Percentiles rank a stretch among this genome's conserved stretches.
phyloP scores from a whole-genome alignment of 495 filamentous ascomycete species.

The Penicillium lagena region DNA sequence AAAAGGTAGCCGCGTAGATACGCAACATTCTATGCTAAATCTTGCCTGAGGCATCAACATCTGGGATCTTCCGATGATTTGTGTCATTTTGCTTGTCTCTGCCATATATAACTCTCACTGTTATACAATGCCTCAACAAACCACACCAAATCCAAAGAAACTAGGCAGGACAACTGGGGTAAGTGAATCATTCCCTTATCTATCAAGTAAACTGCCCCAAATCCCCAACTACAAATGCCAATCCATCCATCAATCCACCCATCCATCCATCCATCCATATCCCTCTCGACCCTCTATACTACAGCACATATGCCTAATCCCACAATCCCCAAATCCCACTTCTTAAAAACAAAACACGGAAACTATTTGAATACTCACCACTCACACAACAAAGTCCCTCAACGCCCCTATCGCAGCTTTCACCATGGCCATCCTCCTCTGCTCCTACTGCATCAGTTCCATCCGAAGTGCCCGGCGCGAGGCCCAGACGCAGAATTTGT shows the following conservation, averaged over 20 bases:
- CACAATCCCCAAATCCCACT: not conserved
- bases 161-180: slow-evolving; percentile 16
- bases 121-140: slow-evolving; percentile 8
- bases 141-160: slow-evolving; percentile 6
- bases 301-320: not conserved
- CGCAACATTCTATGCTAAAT: too few species aligned
- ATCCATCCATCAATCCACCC: not conserved
- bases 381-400: slow-evolving; percentile 23
- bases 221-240: not conserved
- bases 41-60: too few species aligned
- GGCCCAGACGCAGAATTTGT: slow-evolving; percentile 11
- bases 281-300: not conserved
- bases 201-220: too few species aligned
- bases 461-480: slow-evolving; percentile 40
- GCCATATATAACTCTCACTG: too few species aligned
- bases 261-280: not conserved
- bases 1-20: too few species aligned
- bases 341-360: not conserved
- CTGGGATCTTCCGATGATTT: too few species aligned
- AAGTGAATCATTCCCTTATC: slow-evolving; percentile 4
- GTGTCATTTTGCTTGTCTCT: too few species aligned
- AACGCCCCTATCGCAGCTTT: slow-evolving; percentile 45
- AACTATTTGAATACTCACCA: not conserved
- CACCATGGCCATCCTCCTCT: slow-evolving; percentile 43
- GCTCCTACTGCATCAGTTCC: slow-evolving; percentile 42